Evolutionary conservation across 805 yeast genomes (phyloP).

Genomic region (Myxozyma monticola): DNA sequence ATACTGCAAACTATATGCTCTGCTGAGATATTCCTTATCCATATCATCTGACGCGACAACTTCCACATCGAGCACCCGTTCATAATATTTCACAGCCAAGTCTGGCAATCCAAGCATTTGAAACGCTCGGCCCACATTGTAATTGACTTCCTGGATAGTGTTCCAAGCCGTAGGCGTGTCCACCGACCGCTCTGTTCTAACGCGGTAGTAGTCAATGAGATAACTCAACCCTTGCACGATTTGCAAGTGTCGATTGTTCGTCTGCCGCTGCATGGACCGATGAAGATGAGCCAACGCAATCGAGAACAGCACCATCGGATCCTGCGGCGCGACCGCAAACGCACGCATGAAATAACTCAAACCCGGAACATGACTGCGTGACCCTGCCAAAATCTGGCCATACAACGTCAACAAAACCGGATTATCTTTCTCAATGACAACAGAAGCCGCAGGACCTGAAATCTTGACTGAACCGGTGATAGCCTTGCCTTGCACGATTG

Average conservation of each 20-base stretch:
- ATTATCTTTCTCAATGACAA: conserved; percentile 34
- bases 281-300: conserved; percentile 82
- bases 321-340: conserved; percentile 63
- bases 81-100: conserved; percentile 72
- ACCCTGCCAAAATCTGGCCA: conserved; percentile 75
- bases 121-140: conserved; percentile 80
- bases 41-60: conserved; percentile 32
- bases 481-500: conserved; percentile 53
- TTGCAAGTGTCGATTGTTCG: conserved; percentile 82
- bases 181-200: conserved; percentile 42
- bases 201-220: conserved; percentile 65
- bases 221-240: conserved; percentile 83
- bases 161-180: conserved; percentile 39
- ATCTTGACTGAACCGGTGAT: conserved; percentile 77
- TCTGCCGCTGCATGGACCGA: conserved; percentile 86
- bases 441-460: conserved; percentile 33
- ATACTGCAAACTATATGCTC: conserved; percentile 54
- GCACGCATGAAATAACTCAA: conserved; percentile 74
- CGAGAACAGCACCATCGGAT: conserved; percentile 74
- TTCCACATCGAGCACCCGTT: conserved; percentile 54
- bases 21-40: conserved; percentile 46
- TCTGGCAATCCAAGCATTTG: conserved; percentile 78
- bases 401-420: conserved; percentile 74
- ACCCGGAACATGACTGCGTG: conserved; percentile 80
- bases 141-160: conserved; percentile 74